Evolutionary conservation across 352 stramenopile genomes (phyloP), one percentile per base, ranked within the genome.

Genomic region (Aphanomyces invadans): DNA sequence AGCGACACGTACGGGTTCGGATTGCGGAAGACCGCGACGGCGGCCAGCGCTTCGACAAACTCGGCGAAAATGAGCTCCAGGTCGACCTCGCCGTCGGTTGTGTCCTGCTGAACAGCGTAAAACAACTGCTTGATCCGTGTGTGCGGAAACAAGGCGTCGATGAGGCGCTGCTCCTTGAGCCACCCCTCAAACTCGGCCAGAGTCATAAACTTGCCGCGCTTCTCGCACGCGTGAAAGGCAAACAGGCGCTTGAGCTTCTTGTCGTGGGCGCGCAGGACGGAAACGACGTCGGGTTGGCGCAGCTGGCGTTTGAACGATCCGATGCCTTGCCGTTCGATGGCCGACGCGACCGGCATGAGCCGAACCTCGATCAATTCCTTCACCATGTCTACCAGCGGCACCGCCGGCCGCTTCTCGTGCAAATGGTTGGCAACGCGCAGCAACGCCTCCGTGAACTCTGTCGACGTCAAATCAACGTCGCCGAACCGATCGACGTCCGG

Each of bases 281-380:
- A 74, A 53, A 90, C 81, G 2, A 92, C 80, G 39, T 92, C 83
- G 0, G 80, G 79, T 44, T 89, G 74, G 26, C 89, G 75, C 78
- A 90, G 88, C 76, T 90, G 81, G 39, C 90, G 89, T 70, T 92
- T 92, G 65, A 92, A 92, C 10, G 42, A 42, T 11, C 80, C 87
- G 12, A 92, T 70, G 2, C 80, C 80, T 73, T 90, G 82, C 56
- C 89, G 78, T 53, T 90, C 81, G 65, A 86, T 87, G 55, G 89
- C 89, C 59, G 83, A 86, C 0, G 83, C 86, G 15, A 92, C 74
- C 1, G 81, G 81, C 26, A 89, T 70, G 0, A 92, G 64, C 33
- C 80, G 85, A 21, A 87, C 78, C 2, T 85, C 74, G 0, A 90
- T 79, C 0, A 92, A 70, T 44, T 90, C 80, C 0, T 72, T 64